Evolutionary conservation across 2,329 filamentous ascomycete species (phyloP), one percentile per base, ranked within the genome.

Genomic region (Aspergillus alliaceus): DNA sequence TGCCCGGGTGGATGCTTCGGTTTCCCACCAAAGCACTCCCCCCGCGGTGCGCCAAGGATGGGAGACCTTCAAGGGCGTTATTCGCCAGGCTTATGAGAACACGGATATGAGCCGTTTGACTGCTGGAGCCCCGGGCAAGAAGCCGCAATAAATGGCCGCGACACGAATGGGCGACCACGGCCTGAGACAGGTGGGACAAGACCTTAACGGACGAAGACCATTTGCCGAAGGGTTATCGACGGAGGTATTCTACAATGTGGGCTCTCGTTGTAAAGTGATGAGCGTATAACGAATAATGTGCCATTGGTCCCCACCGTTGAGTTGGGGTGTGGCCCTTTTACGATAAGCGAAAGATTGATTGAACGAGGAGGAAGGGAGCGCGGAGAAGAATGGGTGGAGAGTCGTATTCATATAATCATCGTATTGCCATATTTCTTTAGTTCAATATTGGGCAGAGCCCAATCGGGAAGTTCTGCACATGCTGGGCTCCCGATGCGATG

Each of bases 11-110:
- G 93, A 98, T 75, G 89, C 89, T 60, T 81, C 91, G 49, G 85
- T 95, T 56, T 90, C 91, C 53, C 90, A 91, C 69, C 93, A 96
- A 82, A 90, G 89, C 73, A 92, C 90, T 15, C 92, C 92, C 27
- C 92, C 93, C 1, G 86, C 81, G 25, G 89, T 88, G 55, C 86
- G 90, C 68, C 86, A 93, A 72, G 85, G 83, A 52, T 98, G 93
- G 93, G 88, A 89, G 56, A 82, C 79, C 37, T 80, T 91, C 77
- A 97, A 97, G 88, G 81, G 80, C 60, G 76, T 83, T 48, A 82
- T 87, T 52, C 84, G 86, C 73, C 87, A 93, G 77, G 91, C 88
- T 70, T 87, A 92, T 72, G 87, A 91, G 66, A 83, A 83, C 54
- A 96, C 93, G 39, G 91, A 97, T 70, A 70, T 92, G 66, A 85